Conservation (phyloP, 352 stramenopile genomes). For the Globisporangium spiculum region DNA sequence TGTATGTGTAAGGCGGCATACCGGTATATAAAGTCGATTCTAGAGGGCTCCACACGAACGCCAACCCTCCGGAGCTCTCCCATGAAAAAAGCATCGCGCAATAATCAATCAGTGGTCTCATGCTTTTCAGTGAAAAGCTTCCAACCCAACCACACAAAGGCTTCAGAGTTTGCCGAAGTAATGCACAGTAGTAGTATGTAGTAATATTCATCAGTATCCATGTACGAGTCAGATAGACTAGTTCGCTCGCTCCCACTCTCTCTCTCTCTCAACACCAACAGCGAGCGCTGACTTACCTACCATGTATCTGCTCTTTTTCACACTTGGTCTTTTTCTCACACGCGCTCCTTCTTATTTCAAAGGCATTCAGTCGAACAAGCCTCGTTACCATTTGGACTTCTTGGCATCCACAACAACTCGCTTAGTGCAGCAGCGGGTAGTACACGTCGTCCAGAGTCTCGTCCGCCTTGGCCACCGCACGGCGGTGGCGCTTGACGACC, state of each 20-base stretch:
- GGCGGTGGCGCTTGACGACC: conserved; percentile 40
- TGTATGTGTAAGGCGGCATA: not conserved
- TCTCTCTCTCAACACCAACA: not conserved
- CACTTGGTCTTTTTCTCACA: not conserved
- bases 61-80: no score
- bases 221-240: not conserved
- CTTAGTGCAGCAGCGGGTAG: conserved; percentile 57
- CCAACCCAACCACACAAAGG: no score
- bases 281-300: not conserved
- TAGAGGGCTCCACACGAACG: not conserved
- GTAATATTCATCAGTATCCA: not conserved
- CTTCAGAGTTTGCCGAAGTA: not conserved
- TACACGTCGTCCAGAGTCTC: conserved; percentile 46
- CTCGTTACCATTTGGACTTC: not conserved
- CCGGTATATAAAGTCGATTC: not conserved
- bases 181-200: not conserved
- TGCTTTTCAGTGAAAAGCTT: no score
- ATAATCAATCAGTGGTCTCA: no score
- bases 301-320: not conserved
- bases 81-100: no score
- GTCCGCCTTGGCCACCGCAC: conserved; percentile 17
- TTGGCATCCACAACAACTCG: not conserved
- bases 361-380: not conserved
- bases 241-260: not conserved
- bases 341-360: not conserved